Base-by-base conservation (phyloP, 352 stramenopile species). In the Phytophthora rubi region DNA sequence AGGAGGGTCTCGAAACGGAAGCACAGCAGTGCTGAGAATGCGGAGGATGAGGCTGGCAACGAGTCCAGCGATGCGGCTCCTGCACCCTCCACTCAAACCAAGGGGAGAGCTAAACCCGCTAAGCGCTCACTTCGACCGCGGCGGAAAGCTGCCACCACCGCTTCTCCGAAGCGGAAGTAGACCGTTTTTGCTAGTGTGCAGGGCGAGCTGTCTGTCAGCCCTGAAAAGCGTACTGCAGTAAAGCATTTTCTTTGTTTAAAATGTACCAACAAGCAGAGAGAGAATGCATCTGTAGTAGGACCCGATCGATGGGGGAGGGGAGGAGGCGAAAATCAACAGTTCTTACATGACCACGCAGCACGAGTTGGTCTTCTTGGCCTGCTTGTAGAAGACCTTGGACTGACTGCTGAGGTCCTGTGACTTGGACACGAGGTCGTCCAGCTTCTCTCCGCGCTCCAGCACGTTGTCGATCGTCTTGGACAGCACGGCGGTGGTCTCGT, bases 361-460 rank as follows among this genome's bases (percentile, higher is more conserved):
- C 68, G 89, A 97, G 86, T 99, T 99, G 68, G 98, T 99, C 87
- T 99, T 99, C 81, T 98, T 98, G 32, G 98, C 97, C 73, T 99
- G 95, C 78, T 99, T 99, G 92, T 99, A 99, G 83, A 99, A 99
- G 82, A 99, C 98, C 88, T 99, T 99, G 57, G 95, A 99, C 82
- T 99, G 97, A 69, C 88, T 95, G 71, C 91, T 98, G 64, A 99
- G 85, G 76, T 99, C 98, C 78, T 99, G 95, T 67, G 94, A 99
- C 74, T 99, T 98, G 72, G 98, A 98, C 54, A 99, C 98, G 15
- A 99, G 87, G 70, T 99, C 97, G 81, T 99, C 98, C 59, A 99
- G 89, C 75, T 99, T 99, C 69, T 99, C 98, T 35, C 97, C 97
- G 62, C 98, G 90, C 70, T 99, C 97, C 67, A 99, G 90, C 45